Base-by-base conservation (phyloP, 2,329 filamentous ascomycete genomes). In the Fusarium solani-melongenae region DNA sequence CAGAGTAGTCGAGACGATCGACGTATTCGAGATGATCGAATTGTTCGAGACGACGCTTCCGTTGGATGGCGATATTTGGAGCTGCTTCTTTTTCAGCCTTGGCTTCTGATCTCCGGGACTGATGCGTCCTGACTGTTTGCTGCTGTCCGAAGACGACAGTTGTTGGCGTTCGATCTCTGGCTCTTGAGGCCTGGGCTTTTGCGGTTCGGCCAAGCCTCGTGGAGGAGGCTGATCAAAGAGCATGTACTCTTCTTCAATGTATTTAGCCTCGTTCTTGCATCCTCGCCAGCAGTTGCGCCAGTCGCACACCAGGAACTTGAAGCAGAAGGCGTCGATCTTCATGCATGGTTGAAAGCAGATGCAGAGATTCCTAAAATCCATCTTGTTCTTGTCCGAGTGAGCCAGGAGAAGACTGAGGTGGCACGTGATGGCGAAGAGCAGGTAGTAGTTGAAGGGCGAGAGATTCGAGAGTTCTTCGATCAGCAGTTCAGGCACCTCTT, bases 251-350 rank as follows among this genome's bases (percentile, higher is more conserved):
- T 92, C 87, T 75, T 93, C 90, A 38, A 95, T 91, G 79, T 89
- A 96, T 74, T 91, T 91, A 71, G 94, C 91, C 82, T 98, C 96
- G 14, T 93, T 97, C 86, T 92, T 95, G 85, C 96, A 98, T 10
- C 96, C 96, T 81, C 96, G 95, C 96, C 96, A 98, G 84, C 96
- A 98, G 76, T 97, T 92, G 76, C 95, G 92, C 96, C 96, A 98
- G 80, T 98, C 93, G 79, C 94, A 94, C 22, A 98, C 95, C 14
- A 98, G 87, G 74, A 98, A 98, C 78, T 95, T 94, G 88, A 98
- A 98, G 81, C 94, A 97, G 81, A 96, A 97, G 1, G 92, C 92
- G 79, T 98, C 96, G 67, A 98, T 96, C 84, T 96, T 97, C 90
- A 98, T 94, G 82, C 95, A 97, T 5, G 96, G 96, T 82, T 98